A percentile compares a stretch with the other conserved stretches of the same genome.
phyloP scores from a whole-genome alignment of 1,139 yeast genomes.

The Kazachstania sp. region DNA sequence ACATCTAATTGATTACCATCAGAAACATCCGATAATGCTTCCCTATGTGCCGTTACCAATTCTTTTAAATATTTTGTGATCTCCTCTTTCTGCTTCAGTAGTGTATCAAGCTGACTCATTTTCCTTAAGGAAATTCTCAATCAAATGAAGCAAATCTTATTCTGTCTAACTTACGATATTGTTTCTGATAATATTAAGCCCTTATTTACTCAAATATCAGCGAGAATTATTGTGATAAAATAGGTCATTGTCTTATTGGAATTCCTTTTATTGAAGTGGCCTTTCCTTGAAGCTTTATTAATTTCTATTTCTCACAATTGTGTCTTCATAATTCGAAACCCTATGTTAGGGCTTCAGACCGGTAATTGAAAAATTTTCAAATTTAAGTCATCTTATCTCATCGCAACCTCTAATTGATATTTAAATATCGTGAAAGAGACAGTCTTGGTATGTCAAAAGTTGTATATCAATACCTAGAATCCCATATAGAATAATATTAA shows the following conservation, averaged over 20 bases:
- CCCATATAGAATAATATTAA: not conserved
- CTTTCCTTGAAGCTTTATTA: no score
- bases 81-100: constrained; percentile 18
- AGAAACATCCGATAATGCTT: constrained; percentile 16
- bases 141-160: no score
- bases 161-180: no score
- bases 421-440: no score
- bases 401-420: not conserved
- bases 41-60: constrained; percentile 17
- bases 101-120: not conserved
- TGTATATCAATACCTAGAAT: no score
- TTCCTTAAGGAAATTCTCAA: not conserved
- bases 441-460: no score
- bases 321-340: not conserved
- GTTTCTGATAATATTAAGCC: no score
- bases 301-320: not conserved
- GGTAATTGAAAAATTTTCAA: constrained; percentile 1
- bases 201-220: no score
- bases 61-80: constrained; percentile 15
- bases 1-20: constrained; percentile 13
- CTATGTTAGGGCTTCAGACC: not conserved
- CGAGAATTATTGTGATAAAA: no score
- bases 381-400: constrained; percentile 1
- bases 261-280: no score
- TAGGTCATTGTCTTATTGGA: no score